These are phyloP conservation scores for Alternaria conjuncta DNA, from an alignment of 2,329 filamentous ascomycete genomes.

Conservation along the genomic window DNA sequence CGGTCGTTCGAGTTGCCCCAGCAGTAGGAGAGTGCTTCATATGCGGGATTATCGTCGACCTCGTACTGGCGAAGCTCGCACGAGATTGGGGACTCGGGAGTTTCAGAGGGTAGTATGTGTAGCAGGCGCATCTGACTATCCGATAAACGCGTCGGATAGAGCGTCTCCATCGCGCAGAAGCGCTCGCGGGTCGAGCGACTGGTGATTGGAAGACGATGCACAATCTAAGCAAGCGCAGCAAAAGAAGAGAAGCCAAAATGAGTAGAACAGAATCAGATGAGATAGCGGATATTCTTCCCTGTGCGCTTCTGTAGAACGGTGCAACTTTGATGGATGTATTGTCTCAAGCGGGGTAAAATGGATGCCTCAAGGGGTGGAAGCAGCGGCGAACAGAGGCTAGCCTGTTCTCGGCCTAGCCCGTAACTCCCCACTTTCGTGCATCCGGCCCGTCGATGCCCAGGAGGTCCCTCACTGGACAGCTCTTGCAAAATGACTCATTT, in stretches of 20 bases:
- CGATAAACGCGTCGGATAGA: neutral
- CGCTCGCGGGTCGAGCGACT: neutral
- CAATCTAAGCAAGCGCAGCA: neutral
- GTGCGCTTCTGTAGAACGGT: neutral
- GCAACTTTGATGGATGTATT: neutral
- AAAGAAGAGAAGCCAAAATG: neutral
- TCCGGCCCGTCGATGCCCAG: neutral
- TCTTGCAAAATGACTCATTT: conserved; percentile 36
- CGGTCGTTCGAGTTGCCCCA: neutral
- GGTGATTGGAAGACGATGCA: neutral
- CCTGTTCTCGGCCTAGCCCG: neutral
- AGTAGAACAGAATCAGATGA: neutral
- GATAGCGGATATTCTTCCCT: neutral
- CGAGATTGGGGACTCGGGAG: neutral
- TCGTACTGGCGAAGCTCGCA: neutral
- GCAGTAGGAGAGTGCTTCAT: neutral
- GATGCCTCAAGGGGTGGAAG: neutral
- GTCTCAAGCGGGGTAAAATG: neutral
- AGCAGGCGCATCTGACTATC: neutral
- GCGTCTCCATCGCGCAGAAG: neutral
- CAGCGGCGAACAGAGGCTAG: neutral
- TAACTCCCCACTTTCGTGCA: neutral
- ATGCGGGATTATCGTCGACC: neutral
- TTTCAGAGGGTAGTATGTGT: neutral
- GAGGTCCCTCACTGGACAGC: neutral